phyloP scores from a whole-genome alignment of 805 yeast species.

The Yarrowia divulgata region DNA sequence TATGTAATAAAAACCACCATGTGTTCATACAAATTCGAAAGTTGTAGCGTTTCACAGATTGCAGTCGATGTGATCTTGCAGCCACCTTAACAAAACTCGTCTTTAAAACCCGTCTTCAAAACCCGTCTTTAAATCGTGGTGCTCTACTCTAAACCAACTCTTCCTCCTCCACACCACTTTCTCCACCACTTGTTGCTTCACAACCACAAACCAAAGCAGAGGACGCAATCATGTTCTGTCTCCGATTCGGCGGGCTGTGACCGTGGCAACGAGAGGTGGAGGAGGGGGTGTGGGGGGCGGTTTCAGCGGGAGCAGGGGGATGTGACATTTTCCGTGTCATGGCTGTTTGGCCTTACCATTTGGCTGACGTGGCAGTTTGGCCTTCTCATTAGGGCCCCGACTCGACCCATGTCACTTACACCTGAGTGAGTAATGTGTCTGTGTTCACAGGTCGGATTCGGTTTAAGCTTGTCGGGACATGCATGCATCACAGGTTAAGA shows the following conservation, averaged over 20 bases:
- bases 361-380: too few species aligned
- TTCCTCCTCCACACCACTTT: constrained; percentile 8
- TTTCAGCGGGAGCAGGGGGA: too few species aligned
- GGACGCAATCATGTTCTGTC: constrained; percentile 22
- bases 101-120: background rate
- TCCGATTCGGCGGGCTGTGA: background rate
- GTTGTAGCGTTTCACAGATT: too few species aligned
- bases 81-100: background rate
- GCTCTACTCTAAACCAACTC: background rate
- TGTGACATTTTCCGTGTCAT: background rate
- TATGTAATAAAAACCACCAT: too few species aligned
- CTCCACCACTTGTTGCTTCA: background rate
- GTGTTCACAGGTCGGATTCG: background rate
- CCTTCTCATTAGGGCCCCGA: too few species aligned
- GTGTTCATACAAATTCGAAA: too few species aligned
- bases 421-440: background rate
- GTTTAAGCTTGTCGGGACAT: background rate
- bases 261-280: background rate
- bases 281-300: background rate
- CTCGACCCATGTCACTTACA: too few species aligned
- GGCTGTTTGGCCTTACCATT: too few species aligned
- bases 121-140: background rate
- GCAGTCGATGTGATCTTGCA: too few species aligned
- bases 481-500: background rate
- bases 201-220: background rate